Evolutionary conservation across 192 early-diverging fungal genomes (phyloP).

Genomic region (Linnemannia hyalina): DNA sequence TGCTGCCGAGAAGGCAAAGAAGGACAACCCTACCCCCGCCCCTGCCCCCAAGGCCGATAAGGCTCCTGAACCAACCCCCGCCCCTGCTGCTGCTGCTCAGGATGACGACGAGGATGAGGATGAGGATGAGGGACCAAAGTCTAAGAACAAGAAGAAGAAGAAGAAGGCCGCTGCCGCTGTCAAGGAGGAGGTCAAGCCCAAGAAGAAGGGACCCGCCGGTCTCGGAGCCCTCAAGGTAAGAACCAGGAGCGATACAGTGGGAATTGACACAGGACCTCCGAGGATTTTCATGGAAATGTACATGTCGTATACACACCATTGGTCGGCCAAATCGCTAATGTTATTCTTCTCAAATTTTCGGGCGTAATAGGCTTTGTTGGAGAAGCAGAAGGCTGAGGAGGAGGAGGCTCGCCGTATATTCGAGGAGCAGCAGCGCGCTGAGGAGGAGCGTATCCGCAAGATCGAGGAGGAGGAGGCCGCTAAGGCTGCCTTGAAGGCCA

Average conservation of each 20-base stretch:
- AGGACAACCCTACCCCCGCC: slow-evolving; percentile 44
- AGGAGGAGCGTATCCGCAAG: slow-evolving; percentile 78
- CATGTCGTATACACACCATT: slow-evolving; percentile 10
- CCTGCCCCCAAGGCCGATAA: slow-evolving; percentile 34
- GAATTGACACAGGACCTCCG: not conserved
- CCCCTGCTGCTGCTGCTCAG: slow-evolving; percentile 36
- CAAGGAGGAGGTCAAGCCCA: slow-evolving; percentile 66
- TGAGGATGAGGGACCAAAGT: slow-evolving; percentile 58
- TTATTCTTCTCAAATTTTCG: not conserved
- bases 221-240: slow-evolving; percentile 68
- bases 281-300: not conserved
- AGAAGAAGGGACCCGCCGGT: slow-evolving; percentile 70
- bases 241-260: not conserved
- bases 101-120: slow-evolving; percentile 61
- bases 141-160: slow-evolving; percentile 72
- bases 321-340: not conserved
- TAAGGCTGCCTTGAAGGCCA: slow-evolving; percentile 81
- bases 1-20: slow-evolving; percentile 64
- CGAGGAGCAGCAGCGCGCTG: slow-evolving; percentile 78
- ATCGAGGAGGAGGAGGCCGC: slow-evolving; percentile 83
- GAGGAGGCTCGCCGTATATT: slow-evolving; percentile 78
- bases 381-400: slow-evolving; percentile 79
- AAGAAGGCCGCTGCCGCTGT: slow-evolving; percentile 58
- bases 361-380: slow-evolving; percentile 71
- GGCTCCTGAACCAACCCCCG: slow-evolving; percentile 55